Conservation (phyloP, 192 early-diverging fungal species). For the Backusella sp. region DNA sequence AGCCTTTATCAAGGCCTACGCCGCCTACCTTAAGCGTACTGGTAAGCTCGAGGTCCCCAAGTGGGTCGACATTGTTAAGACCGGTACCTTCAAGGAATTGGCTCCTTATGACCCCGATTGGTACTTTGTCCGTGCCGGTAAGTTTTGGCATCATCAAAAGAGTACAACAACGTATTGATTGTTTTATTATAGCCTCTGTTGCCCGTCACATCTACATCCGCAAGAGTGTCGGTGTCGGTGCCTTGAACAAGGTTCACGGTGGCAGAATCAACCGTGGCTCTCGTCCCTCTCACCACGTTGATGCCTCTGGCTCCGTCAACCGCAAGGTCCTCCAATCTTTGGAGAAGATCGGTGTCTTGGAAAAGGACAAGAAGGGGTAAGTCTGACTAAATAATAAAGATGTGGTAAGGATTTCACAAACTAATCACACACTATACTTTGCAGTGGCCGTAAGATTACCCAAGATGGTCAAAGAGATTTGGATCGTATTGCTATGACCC, state of each 20-base stretch:
- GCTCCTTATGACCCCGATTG: conserved; percentile 98
- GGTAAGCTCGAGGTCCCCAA: conserved; percentile 99
- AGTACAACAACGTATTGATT: not conserved
- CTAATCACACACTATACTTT: not conserved
- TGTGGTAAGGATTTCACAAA: not conserved
- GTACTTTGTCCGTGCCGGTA: conserved; percentile 98
- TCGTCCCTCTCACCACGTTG: conserved; percentile 88
- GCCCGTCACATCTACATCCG: conserved; percentile 99
- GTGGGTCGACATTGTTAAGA: conserved; percentile 99
- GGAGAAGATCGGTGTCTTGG: conserved; percentile 97
- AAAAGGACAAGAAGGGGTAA: conserved; percentile 86
- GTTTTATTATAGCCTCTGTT: conserved; percentile 64
- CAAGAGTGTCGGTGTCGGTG: conserved; percentile 92
- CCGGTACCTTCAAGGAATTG: conserved; percentile 95
- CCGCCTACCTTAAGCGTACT: conserved; percentile 98
- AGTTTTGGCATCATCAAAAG: not conserved
- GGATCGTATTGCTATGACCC: conserved; percentile 86
- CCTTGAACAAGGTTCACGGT: conserved; percentile 91
- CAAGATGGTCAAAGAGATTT: conserved; percentile 97
- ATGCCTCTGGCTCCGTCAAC: conserved; percentile 85
- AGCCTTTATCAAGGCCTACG: conserved; percentile 97
- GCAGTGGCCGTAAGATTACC: conserved; percentile 93
- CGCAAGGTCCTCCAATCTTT: conserved; percentile 98
- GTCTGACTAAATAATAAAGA: not conserved
- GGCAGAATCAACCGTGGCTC: conserved; percentile 89